Conservation (phyloP, 108 stramenopile species). For the Phaeodactylum tricornutum region DNA sequence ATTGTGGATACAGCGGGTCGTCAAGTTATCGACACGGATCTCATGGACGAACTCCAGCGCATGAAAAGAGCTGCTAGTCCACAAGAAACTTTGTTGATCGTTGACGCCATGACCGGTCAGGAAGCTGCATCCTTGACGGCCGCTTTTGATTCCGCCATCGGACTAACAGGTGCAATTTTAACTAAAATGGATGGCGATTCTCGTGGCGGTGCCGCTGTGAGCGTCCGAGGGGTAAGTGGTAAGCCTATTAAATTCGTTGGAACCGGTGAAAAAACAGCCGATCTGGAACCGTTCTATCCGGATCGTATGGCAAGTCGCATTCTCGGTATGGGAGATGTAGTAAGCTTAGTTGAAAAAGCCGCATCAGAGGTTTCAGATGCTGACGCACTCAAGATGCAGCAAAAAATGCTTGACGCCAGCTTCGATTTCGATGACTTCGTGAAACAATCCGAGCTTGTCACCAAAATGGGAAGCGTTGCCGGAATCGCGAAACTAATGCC, state of each 20-base stretch:
- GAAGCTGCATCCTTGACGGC: conserved; percentile 92
- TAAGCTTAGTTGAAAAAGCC: conserved; percentile 93
- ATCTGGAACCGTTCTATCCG: conserved; percentile 94
- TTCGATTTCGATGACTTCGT: conserved; percentile 95
- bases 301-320: conserved; percentile 94
- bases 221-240: conserved; percentile 85
- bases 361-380: conserved; percentile 81
- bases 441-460: conserved; percentile 72
- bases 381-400: conserved; percentile 68
- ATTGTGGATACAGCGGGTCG: conserved; percentile 96
- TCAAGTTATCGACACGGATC: conserved; percentile 85
- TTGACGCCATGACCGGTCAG: conserved; percentile 97
- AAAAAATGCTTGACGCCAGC: conserved; percentile 79
- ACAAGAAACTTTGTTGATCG: conserved; percentile 91
- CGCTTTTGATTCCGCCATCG: conserved; percentile 87
- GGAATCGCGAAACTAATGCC: conserved; percentile 93
- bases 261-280: conserved; percentile 81
- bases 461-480: conserved; percentile 83
- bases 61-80: conserved; percentile 76
- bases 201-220: conserved; percentile 89
- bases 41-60: conserved; percentile 86
- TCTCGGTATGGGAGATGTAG: conserved; percentile 95
- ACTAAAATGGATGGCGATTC: conserved; percentile 96
- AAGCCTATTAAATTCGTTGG: conserved; percentile 97
- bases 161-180: conserved; percentile 87